Percentiles rank a stretch among this genome's conserved stretches.
Conservation (phyloP, 2,329 filamentous ascomycete genomes). For the Penicillium sclerotiorum region DNA sequence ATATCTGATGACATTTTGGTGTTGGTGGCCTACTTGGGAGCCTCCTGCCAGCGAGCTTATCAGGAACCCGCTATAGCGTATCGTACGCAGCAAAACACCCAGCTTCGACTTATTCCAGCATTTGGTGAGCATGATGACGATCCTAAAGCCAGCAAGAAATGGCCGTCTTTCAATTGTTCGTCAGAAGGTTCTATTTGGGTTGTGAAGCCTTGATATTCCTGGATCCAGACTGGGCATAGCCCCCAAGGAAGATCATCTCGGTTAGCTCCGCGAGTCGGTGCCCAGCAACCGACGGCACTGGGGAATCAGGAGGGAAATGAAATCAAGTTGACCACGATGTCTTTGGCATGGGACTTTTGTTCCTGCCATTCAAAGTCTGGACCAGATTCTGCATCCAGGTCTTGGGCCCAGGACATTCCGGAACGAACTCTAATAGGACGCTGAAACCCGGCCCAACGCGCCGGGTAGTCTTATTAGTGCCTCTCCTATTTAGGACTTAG, state of each 20-base stretch:
- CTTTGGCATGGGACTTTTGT: not conserved
- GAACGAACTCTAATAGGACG: conserved; percentile 12
- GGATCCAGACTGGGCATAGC: conserved; percentile 4
- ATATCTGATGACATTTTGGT: not conserved
- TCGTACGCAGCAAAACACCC: too few species aligned
- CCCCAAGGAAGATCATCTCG: conserved; percentile 8
- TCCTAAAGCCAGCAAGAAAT: too few species aligned
- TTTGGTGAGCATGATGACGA: too few species aligned
- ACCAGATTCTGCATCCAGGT: not conserved
- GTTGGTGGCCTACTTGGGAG: too few species aligned
- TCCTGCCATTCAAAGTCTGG: not conserved
- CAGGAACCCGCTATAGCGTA: too few species aligned
- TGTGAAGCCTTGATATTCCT: not conserved
- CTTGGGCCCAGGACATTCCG: conserved; percentile 8
- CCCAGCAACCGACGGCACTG: not conserved
- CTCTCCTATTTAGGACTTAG: conserved; percentile 8
- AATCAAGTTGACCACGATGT: not conserved
- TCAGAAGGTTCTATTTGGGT: too few species aligned
- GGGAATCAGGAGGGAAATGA: not conserved
- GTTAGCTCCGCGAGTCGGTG: conserved; percentile 8
- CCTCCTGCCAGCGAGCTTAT: too few species aligned
- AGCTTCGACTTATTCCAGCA: too few species aligned
- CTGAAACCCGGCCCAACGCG: conserved; percentile 8
- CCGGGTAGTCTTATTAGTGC: conserved; percentile 10
- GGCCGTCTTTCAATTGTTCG: too few species aligned